phyloP scores from a whole-genome alignment of 2,329 filamentous ascomycete species.

The Aspergillus viridinutans region DNA sequence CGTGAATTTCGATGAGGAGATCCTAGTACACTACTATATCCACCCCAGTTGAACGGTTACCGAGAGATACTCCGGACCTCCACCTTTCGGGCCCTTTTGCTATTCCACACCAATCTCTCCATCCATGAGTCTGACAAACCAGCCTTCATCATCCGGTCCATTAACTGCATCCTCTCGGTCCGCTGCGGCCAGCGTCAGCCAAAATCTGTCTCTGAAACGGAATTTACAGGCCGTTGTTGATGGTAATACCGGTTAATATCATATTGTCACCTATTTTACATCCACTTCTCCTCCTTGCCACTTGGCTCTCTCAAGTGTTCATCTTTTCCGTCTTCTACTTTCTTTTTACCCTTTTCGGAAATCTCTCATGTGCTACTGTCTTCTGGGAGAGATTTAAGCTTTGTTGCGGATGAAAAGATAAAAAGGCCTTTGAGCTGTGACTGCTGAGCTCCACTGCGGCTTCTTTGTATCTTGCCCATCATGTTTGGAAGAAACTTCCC shows the following conservation, averaged over 20 bases:
- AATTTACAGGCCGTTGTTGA: constrained; percentile 43
- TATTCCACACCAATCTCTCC: not conserved
- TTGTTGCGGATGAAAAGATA: constrained; percentile 4
- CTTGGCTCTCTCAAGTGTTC: not conserved
- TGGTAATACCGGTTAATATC: constrained; percentile 36
- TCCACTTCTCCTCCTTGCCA: constrained; percentile 4
- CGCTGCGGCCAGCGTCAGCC: constrained; percentile 25
- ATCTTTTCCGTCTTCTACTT: not conserved
- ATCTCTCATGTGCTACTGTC: constrained; percentile 6
- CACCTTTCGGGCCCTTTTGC: constrained; percentile 7
- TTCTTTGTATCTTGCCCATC: constrained; percentile 18
- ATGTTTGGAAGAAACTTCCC: constrained; percentile 41
- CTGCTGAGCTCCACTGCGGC: constrained; percentile 3
- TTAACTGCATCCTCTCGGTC: constrained; percentile 36
- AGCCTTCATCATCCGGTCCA: constrained; percentile 37
- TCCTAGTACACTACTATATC: not conserved
- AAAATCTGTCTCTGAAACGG: constrained; percentile 39
- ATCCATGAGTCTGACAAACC: constrained; percentile 42
- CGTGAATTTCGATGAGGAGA: not conserved
- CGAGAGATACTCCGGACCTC: not conserved
- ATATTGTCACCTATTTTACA: constrained; percentile 3
- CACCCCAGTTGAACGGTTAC: not conserved
- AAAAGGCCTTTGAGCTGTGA: constrained; percentile 1
- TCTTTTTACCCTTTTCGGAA: not conserved
- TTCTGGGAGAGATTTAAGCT: constrained; percentile 1